phyloP scores from a whole-genome alignment of 768 basidiomycete species.

The Tulasnella sp. region DNA sequence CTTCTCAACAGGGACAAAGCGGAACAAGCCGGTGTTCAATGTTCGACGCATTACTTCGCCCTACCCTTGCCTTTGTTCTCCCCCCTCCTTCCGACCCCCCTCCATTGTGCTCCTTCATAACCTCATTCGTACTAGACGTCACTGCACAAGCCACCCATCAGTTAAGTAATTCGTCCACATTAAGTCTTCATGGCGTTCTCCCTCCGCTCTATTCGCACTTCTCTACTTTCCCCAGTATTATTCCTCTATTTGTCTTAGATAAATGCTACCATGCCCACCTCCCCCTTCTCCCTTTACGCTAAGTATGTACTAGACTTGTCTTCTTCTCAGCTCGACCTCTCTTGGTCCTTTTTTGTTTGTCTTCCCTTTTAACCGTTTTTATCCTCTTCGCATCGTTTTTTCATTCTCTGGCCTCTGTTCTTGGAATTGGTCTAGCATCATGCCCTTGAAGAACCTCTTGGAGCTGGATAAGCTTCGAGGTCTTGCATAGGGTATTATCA shows the following conservation, averaged over 20 bases:
- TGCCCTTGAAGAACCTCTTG: constrained; percentile 6
- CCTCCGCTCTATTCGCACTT: constrained; percentile 6
- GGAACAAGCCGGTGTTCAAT: background rate
- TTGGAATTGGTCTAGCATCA: background rate
- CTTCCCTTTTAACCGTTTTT: background rate
- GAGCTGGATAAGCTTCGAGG: background rate
- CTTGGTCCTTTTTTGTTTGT: background rate
- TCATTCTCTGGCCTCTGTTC: background rate
- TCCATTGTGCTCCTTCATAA: constrained; percentile 7
- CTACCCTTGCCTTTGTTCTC: background rate
- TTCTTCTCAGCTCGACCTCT: background rate
- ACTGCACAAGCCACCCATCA: constrained; percentile 9
- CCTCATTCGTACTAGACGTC: constrained; percentile 1
- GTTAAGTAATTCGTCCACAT: constrained; percentile 6
- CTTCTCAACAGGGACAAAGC: background rate
- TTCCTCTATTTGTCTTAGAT: constrained; percentile 15
- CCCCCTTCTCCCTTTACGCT: background rate
- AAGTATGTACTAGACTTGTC: constrained; percentile 9
- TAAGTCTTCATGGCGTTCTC: background rate
- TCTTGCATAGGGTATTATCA: constrained; percentile 1
- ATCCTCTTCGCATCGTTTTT: background rate
- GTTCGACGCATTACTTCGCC: background rate
- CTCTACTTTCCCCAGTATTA: background rate
- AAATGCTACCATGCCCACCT: background rate
- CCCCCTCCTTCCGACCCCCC: background rate